Conservation (phyloP, 2,329 filamentous ascomycete genomes). For the Emergomyces orientalis region DNA sequence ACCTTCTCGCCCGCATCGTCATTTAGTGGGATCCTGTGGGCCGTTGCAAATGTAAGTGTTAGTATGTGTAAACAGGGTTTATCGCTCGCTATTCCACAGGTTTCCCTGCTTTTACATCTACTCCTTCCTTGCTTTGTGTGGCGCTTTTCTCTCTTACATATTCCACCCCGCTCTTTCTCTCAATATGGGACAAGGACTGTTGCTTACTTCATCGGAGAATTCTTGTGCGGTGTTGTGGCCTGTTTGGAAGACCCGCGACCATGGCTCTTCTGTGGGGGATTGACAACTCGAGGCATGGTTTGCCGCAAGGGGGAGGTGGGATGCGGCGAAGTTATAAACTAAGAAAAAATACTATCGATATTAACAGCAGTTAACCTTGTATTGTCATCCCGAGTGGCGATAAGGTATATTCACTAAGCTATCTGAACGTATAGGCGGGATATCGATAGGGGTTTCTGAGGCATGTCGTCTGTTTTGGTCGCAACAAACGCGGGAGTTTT, state of each 20-base stretch:
- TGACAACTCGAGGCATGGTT: constrained; percentile 50
- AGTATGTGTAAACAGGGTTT: background rate
- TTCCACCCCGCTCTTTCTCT: background rate
- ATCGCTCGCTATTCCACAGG: no score
- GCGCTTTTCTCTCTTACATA: constrained; percentile 8
- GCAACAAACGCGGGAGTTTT: background rate
- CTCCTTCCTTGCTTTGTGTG: background rate
- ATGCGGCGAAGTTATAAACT: constrained; percentile 13
- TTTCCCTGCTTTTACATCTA: constrained; percentile 3
- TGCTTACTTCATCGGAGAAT: constrained; percentile 42
- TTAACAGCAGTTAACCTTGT: constrained; percentile 16
- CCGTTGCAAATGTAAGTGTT: constrained; percentile 1
- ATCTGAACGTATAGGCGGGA: constrained; percentile 1
- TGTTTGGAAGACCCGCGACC: constrained; percentile 37
- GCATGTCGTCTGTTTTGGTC: constrained; percentile 7
- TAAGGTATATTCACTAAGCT: constrained; percentile 7
- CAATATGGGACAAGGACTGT: constrained; percentile 11
- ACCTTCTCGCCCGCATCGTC: constrained; percentile 92
- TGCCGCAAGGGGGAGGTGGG: constrained; percentile 13
- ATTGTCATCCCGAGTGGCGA: background rate
- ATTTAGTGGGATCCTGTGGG: constrained; percentile 75
- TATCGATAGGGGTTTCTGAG: constrained; percentile 6
- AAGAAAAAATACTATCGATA: constrained; percentile 15
- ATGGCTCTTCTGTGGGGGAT: constrained; percentile 36
- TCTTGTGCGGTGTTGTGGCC: constrained; percentile 43